phyloP scores from a whole-genome alignment of 495 filamentous ascomycete genomes.

The Neurospora intermedia region DNA sequence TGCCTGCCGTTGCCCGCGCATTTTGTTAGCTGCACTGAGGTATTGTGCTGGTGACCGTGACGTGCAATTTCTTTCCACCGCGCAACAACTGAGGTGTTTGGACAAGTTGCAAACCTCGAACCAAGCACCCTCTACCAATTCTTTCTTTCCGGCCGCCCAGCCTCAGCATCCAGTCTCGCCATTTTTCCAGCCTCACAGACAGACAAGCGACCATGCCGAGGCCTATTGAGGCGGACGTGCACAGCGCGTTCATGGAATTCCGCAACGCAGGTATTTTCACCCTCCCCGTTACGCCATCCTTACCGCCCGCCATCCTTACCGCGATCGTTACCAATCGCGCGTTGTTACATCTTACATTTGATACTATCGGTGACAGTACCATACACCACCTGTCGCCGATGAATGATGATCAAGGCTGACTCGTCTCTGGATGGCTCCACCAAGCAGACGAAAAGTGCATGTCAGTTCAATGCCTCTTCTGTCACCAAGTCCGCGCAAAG shows the following conservation, averaged over 20 bases:
- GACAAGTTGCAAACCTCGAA: neutral
- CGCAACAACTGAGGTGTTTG: neutral
- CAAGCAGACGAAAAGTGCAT: conserved; percentile 13
- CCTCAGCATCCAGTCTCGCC: neutral
- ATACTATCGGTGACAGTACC: neutral
- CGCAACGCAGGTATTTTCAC: conserved; percentile 12
- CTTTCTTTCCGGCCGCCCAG: neutral
- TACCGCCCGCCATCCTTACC: neutral
- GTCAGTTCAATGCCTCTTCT: conserved; percentile 20
- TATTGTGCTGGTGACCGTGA: neutral
- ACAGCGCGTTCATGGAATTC: conserved; percentile 18
- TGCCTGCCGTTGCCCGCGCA: neutral
- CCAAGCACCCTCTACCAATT: neutral
- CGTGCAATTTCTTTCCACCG: neutral
- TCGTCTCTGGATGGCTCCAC: neutral
- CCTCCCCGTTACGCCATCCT: neutral
- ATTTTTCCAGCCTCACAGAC: neutral
- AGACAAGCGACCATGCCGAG: conserved; percentile 13
- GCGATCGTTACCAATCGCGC: neutral
- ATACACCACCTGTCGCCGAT: neutral
- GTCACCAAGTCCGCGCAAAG: conserved; percentile 17
- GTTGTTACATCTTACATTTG: neutral
- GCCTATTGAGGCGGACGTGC: conserved; percentile 17
- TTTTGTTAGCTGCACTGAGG: neutral
- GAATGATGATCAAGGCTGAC: conserved; percentile 4